Base-by-base conservation (phyloP, 1,284 basidiomycete genomes). In the Trichosporon ovoides region DNA sequence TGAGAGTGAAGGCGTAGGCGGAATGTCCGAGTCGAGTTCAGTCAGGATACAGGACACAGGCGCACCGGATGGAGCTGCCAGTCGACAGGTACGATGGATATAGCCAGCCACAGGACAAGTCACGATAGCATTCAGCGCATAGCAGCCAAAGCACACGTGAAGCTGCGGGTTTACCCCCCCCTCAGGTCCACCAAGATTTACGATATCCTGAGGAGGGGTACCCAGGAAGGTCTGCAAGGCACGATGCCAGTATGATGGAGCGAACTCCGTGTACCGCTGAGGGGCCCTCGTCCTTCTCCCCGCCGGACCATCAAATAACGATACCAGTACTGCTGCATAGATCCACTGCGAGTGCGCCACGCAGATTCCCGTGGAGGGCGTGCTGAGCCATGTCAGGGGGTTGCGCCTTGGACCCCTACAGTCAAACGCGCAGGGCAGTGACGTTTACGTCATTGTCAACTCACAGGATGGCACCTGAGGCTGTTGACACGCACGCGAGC, bases 171-270 rank as follows among this genome's bases (percentile, higher is more conserved):
- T 14, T 46, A 22, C 43, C n/a, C 22, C 43, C 24, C 35, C 6
- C 14, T 46, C 43, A 46, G 43, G 43, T 28, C 22, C 12, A 28
- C n/a, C 43, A 46, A 46, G 43, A 22, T 46, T 46, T 46, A 46
- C 43, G 43, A 46, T 16, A 46, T 46, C 43, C 43, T 46, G 43
- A 46, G n/a, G 14, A 28, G 43, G 43, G 43, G 22, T n/a, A 28
- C 14, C 24, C 43, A 46, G 43, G 43, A 46, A 46, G 22, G 7
- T 14, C 24, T 46, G 24, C 4, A 46, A 24, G 40, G n/a, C 43
- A 24, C 14, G 13, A 28, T 46, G 43, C 20, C 43, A 46, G 43
- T 14, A 46, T 46, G 22, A 22, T 5, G 28, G 28, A 31, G 28
- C 28, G 28, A 31, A 31, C 43, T 46, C 22, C 14, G 28, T 7